A percentile compares a stretch with the other conserved stretches of the same genome.
Evolutionary conservation across 768 basidiomycete species (phyloP).

Genomic region (Aureoboletus auriporus): DNA sequence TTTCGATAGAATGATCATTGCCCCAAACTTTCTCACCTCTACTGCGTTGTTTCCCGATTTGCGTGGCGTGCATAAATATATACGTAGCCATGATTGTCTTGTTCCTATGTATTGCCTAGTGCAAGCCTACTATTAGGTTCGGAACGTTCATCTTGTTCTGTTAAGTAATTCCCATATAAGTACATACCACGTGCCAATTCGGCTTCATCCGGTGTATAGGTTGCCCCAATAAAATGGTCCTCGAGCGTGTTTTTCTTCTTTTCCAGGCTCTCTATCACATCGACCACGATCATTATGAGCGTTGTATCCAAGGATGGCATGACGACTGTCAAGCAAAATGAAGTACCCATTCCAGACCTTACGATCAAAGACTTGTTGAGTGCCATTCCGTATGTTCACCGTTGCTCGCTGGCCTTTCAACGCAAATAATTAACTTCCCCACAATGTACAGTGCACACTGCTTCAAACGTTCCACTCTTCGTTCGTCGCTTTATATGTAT

Average conservation of each 20-base stretch:
- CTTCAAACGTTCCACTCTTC: constrained; percentile 83
- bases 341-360: constrained; percentile 74
- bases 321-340: constrained; percentile 49
- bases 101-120: too few relatives aligned
- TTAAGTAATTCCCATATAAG: neutral
- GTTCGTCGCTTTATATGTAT: constrained; percentile 76
- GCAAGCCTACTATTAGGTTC: too few relatives aligned
- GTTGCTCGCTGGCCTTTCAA: constrained; percentile 1
- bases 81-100: too few relatives aligned
- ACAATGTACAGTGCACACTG: constrained; percentile 62
- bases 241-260: neutral
- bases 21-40: too few relatives aligned
- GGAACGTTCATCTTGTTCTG: too few relatives aligned
- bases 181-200: constrained; percentile 22
- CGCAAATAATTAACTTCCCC: neutral
- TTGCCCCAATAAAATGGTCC: constrained; percentile 28
- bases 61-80: too few relatives aligned
- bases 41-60: too few relatives aligned
- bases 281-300: constrained; percentile 19
- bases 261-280: constrained; percentile 1
- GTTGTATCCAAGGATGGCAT: constrained; percentile 10
- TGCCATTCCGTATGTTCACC: constrained; percentile 68
- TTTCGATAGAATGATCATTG: too few relatives aligned
- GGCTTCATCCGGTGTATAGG: constrained; percentile 19
- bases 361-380: constrained; percentile 83